Base-by-base conservation (phyloP, 192 early-diverging fungal species). In the Piromyces finnis region DNA sequence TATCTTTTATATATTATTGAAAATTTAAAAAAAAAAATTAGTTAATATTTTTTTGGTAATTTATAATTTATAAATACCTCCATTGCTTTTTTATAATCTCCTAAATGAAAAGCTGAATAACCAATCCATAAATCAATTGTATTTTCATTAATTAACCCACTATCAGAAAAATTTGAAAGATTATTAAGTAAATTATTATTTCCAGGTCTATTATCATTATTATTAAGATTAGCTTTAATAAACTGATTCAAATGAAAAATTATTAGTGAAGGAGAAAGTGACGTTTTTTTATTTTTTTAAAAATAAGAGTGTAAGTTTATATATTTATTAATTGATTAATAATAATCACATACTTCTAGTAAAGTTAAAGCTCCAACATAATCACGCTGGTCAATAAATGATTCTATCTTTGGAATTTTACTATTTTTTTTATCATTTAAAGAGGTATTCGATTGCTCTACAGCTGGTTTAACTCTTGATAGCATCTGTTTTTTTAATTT, bases 321-420 rank as follows among this genome's bases (percentile, higher is more conserved):
- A 0, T 0, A 37, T 82, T 80, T 22, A 1, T n/a, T n/a, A n/a
- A n/a, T n/a, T n/a, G 0, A 11, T 0, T 80, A 30, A 28, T 26
- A 39, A 22, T 78, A 80, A 2, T 13, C 30, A 37, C 80, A 27
- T 79, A 89, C 89, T 84, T 90, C 89, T 12, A 90, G 82, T 18
- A 90, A 82, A 29, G 89, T 90, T 80, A 90, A 86, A 1, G 89
- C 89, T 17, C 89, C 89, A 15, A 85, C 84, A 79, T 87, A 90
- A 80, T 90, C 88, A n/a, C 89, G 78, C 16, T 86, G 85, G 0
- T 77, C 79, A 37, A 90, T 87, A 79, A 90, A 90, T 29, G 85
- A 81, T 77, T 88, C 86, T 30, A 90, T 84, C 28, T 88, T 87
- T 68, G 89, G 89, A 59, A 86, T 82, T 78, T 87, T 85, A 28